Percentiles rank a stretch among this genome's conserved stretches.
These are phyloP conservation scores for Handroanthus guayacan DNA, from an alignment of 257 asterid species.

Conservation along the genomic window DNA sequence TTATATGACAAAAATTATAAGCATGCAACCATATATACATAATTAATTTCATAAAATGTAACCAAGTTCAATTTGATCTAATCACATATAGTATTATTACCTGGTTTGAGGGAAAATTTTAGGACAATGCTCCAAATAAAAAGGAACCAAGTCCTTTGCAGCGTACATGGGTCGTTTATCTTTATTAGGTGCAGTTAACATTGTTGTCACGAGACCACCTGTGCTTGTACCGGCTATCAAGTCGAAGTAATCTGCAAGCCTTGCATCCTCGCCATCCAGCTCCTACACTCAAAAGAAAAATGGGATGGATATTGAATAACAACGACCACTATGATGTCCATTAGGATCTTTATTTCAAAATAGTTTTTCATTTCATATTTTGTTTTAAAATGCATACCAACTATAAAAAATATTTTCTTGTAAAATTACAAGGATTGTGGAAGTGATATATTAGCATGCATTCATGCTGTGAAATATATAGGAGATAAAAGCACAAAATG, in stretches of 20 bases:
- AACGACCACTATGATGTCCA: too few relatives aligned
- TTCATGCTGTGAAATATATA: too few relatives aligned
- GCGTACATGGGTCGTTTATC: conserved; percentile 55
- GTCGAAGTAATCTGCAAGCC: conserved; percentile 64
- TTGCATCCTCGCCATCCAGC: conserved; percentile 53
- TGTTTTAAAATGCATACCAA: too few relatives aligned
- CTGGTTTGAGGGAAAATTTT: conserved; percentile 54
- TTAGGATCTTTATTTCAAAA: too few relatives aligned
- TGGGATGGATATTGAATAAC: too few relatives aligned
- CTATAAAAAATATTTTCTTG: too few relatives aligned
- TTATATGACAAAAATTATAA: neutral
- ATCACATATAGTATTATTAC: neutral
- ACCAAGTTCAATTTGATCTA: too few relatives aligned
- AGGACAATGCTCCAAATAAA: conserved; percentile 51
- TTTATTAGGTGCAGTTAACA: conserved; percentile 59
- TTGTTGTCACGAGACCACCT: conserved; percentile 41
- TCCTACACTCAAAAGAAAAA: conserved; percentile 33
- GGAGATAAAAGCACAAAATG: too few relatives aligned
- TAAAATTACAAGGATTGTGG: too few relatives aligned
- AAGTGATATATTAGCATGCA: too few relatives aligned
- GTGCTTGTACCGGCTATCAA: conserved; percentile 69
- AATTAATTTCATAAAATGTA: neutral
- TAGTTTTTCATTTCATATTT: too few relatives aligned
- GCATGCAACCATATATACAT: neutral
- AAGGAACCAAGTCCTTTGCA: conserved; percentile 61